phyloP scores from a whole-genome alignment of 1,284 basidiomycete genomes.

The Phellinidium pouzarii region DNA sequence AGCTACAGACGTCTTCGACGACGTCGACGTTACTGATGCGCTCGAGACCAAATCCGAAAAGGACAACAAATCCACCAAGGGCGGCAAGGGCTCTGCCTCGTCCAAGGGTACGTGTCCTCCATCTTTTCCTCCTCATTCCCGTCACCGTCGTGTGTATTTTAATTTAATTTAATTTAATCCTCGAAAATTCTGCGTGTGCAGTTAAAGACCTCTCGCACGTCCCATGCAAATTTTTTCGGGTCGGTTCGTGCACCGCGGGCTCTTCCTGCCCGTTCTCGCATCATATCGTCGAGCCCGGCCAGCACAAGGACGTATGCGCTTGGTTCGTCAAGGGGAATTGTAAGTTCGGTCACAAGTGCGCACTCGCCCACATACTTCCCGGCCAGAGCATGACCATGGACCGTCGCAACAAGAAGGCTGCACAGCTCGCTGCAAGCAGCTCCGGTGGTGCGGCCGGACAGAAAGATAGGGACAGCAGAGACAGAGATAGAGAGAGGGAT shows the following conservation, averaged over 20 bases:
- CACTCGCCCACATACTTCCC: constrained; percentile 88
- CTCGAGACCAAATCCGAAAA: constrained; percentile 28
- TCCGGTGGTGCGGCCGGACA: constrained; percentile 29
- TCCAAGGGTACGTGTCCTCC: constrained; percentile 30
- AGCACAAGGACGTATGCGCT: constrained; percentile 87
- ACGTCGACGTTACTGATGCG: constrained; percentile 26
- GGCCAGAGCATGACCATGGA: constrained; percentile 96
- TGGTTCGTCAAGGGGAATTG: constrained; percentile 96
- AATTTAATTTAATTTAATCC: not conserved
- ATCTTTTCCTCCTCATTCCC: constrained; percentile 1
- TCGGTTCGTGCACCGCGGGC: constrained; percentile 89
- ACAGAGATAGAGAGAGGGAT: constrained; percentile 36
- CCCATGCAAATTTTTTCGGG: constrained; percentile 97
- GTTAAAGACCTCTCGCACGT: constrained; percentile 93
- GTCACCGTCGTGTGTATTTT: not conserved
- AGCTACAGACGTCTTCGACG: constrained; percentile 19
- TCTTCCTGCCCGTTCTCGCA: constrained; percentile 96
- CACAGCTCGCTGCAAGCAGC: constrained; percentile 59
- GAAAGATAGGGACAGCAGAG: constrained; percentile 35
- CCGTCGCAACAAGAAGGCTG: constrained; percentile 95
- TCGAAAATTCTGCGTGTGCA: constrained; percentile 24
- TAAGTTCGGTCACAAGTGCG: constrained; percentile 97
- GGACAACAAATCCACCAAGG: constrained; percentile 29
- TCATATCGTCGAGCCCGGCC: constrained; percentile 55
- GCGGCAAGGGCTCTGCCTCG: constrained; percentile 27